A percentile compares a stretch with the other conserved stretches of the same genome.
Conservation (phyloP, 176 grass and related monocot genomes). For the Puccinellia tenuiflora region DNA sequence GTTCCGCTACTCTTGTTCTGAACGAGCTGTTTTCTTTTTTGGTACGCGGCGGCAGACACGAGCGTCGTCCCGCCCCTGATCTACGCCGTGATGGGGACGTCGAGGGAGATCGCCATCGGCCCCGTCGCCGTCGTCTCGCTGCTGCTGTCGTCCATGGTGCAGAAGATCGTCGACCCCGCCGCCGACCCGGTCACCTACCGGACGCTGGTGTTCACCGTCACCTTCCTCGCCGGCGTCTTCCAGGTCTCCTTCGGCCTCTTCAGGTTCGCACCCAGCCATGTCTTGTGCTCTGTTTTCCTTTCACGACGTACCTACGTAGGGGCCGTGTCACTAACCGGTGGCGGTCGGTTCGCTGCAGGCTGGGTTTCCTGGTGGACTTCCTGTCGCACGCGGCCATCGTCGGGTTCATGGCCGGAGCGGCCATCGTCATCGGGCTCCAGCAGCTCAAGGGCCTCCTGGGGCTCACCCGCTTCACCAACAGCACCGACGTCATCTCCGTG, state of each 20-base stretch:
- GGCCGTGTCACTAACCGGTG: no score
- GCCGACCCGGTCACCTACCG: slow-evolving; percentile 56
- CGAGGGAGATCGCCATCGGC: slow-evolving; percentile 80
- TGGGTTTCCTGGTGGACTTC: slow-evolving; percentile 89
- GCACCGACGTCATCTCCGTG: slow-evolving; percentile 76
- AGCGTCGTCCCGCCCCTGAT: slow-evolving; percentile 84
- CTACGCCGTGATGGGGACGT: slow-evolving; percentile 90
- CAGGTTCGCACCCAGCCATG: slow-evolving; percentile 28
- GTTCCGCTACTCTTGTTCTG: not conserved
- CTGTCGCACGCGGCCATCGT: slow-evolving; percentile 90
- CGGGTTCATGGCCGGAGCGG: slow-evolving; percentile 91
- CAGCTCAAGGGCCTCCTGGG: slow-evolving; percentile 91
- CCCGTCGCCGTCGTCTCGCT: slow-evolving; percentile 94
- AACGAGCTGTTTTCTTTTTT: not conserved
- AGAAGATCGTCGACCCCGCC: slow-evolving; percentile 75
- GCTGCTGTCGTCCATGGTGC: slow-evolving; percentile 85
- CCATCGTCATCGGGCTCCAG: slow-evolving; percentile 85
- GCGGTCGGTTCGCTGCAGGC: no score
- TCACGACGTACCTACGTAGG: no score
- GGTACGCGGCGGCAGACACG: slow-evolving; percentile 51
- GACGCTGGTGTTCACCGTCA: slow-evolving; percentile 74
- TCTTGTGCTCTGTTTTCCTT: not conserved
- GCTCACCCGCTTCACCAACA: slow-evolving; percentile 73
- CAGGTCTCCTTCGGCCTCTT: slow-evolving; percentile 83
- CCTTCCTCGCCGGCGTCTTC: slow-evolving; percentile 82